These are phyloP conservation scores for Saccharomycopsis amapae DNA, from an alignment of 805 yeast genomes.

Conservation along the genomic window DNA sequence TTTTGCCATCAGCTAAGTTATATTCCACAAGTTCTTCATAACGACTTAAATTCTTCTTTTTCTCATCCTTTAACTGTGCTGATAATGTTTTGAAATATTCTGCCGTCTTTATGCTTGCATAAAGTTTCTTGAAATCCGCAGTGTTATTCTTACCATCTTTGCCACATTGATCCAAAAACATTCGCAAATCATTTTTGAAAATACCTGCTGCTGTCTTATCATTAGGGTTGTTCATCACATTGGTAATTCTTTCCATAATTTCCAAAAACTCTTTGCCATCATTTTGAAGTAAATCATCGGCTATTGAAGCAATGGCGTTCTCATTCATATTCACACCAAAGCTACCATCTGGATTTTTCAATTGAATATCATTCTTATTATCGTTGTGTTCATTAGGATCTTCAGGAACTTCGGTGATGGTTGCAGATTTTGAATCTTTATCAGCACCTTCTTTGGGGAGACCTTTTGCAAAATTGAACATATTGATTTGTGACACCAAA, in stretches of 20 bases:
- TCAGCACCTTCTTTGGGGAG: background rate
- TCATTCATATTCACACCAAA: conserved; percentile 4
- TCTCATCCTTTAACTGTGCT: background rate
- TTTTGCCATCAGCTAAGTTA: background rate
- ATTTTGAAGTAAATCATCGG: conserved; percentile 59
- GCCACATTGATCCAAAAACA: conserved; percentile 1
- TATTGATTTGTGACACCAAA: background rate
- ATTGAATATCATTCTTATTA: too few species aligned
- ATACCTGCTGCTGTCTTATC: background rate
- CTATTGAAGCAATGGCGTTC: conserved; percentile 39
- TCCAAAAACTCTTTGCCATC: conserved; percentile 60
- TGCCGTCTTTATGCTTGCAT: background rate
- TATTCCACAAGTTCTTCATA: background rate
- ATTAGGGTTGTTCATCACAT: background rate
- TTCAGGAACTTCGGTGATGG: too few species aligned
- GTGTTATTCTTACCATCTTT: background rate
- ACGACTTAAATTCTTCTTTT: background rate
- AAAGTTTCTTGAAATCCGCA: background rate
- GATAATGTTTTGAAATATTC: background rate
- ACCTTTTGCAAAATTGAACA: background rate
- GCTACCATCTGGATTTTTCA: too few species aligned
- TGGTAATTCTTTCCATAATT: conserved; percentile 53
- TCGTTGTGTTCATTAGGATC: too few species aligned
- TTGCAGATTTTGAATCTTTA: background rate
- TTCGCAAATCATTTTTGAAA: background rate